A percentile compares a stretch with the other conserved stretches of the same genome.
These are phyloP conservation scores for Alternaria arborescens DNA, from an alignment of 2,329 filamentous ascomycete genomes.

Conservation along the genomic window DNA sequence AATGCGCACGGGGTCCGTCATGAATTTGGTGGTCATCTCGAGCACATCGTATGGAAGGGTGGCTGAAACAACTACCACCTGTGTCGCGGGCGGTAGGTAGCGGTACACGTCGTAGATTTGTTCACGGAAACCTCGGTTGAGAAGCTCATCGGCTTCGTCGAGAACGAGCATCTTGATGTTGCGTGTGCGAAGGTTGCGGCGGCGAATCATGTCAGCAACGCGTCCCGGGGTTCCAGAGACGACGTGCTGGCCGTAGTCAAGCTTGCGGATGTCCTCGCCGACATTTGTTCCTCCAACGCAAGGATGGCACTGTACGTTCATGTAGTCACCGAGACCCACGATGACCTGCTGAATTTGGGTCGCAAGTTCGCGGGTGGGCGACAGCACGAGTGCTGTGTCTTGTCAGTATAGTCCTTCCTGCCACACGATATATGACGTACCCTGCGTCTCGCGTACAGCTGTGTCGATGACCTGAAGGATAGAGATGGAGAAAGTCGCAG, in stretches of 20 bases:
- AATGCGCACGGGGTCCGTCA: conserved; percentile 96
- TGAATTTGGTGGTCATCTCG: conserved; percentile 99
- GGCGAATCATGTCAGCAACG: conserved; percentile 85
- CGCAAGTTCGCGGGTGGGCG: conserved; percentile 93
- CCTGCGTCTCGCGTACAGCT: conserved; percentile 87
- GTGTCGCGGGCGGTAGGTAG: conserved; percentile 93
- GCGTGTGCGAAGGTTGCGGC: conserved; percentile 74
- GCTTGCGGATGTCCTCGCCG: conserved; percentile 95
- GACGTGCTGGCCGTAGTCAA: conserved; percentile 97
- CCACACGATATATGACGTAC: conserved; percentile 44
- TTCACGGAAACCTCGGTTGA: conserved; percentile 95
- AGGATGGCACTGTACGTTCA: conserved; percentile 99
- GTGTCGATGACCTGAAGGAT: conserved; percentile 97
- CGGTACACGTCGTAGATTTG: conserved; percentile 99
- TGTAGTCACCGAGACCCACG: conserved; percentile 99
- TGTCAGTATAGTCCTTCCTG: conserved; percentile 19
- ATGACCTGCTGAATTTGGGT: conserved; percentile 99
- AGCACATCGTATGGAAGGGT: conserved; percentile 97
- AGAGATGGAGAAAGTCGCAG: conserved; percentile 94
- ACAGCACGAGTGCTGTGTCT: conserved; percentile 80
- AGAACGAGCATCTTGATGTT: conserved; percentile 83
- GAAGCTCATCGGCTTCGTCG: conserved; percentile 78
- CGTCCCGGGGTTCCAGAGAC: conserved; percentile 97
- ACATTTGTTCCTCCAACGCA: conserved; percentile 99
- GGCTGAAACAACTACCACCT: conserved; percentile 97